These are phyloP conservation scores for Iris macrosiphon DNA, from an alignment of 106 monocot species.

Conservation along the genomic window DNA sequence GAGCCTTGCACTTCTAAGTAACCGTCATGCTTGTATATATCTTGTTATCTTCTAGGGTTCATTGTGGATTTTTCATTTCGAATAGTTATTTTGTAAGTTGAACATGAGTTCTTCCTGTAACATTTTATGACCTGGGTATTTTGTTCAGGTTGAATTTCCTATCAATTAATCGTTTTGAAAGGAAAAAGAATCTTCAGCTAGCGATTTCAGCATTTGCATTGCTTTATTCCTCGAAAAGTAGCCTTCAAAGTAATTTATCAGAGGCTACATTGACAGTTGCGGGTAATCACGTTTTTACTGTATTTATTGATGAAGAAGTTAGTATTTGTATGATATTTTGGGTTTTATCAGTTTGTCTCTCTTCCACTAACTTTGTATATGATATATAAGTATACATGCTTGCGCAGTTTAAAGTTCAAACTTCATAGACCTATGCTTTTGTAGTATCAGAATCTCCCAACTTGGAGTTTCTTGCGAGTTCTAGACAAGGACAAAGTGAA, in stretches of 20 bases:
- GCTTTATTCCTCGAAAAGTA: slow-evolving; percentile 38
- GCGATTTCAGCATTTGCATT: slow-evolving; percentile 91
- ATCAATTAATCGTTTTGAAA: slow-evolving; percentile 96
- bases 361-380: not conserved
- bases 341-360: too few species aligned
- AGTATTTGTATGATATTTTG: too few species aligned
- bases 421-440: too few species aligned
- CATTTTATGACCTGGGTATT: not conserved
- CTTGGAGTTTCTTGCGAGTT: too few species aligned
- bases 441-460: too few species aligned
- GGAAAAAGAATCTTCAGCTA: slow-evolving; percentile 91
- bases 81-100: too few species aligned
- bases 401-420: too few species aligned
- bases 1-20: slow-evolving; percentile 71
- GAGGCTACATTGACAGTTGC: slow-evolving; percentile 72
- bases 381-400: too few species aligned
- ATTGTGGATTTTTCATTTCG: too few species aligned
- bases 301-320: too few species aligned
- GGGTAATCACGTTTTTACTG: too few species aligned
- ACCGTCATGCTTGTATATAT: slow-evolving; percentile 35
- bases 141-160: slow-evolving; percentile 83
- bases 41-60: slow-evolving; percentile 16
- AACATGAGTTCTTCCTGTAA: not conserved
- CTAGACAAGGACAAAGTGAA: too few species aligned
- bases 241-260: slow-evolving; percentile 15